phyloP scores from a whole-genome alignment of 2,329 filamentous ascomycete species.

The Phyllosticta capitalensis region DNA sequence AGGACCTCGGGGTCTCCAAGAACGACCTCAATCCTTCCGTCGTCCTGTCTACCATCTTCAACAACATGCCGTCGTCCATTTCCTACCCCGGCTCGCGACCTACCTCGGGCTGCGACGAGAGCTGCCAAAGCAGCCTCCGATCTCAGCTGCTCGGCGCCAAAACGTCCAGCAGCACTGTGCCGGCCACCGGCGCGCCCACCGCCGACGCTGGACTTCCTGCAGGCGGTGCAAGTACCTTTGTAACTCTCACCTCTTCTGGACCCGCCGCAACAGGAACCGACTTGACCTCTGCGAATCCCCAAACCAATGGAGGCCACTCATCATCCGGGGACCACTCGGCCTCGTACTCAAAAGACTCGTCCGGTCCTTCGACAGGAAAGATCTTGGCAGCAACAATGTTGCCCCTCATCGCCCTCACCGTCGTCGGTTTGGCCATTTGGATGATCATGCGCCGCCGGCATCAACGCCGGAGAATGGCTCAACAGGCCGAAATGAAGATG shows the following conservation, averaged over 20 bases:
- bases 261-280: not conserved
- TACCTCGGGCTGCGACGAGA: not conserved
- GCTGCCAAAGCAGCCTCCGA: not conserved
- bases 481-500: conserved; percentile 6
- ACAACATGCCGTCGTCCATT: not conserved
- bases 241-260: not conserved
- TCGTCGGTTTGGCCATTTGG: conserved; percentile 1
- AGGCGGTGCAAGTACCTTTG: not conserved
- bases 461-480: not conserved
- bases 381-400: conserved; percentile 2
- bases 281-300: not conserved
- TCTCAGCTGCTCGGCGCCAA: not conserved
- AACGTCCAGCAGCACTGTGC: not conserved
- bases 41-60: not conserved
- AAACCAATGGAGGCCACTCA: not conserved
- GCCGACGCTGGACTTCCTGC: not conserved
- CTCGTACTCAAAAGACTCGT: not conserved
- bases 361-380: not conserved
- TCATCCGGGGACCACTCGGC: not conserved
- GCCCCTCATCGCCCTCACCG: not conserved
- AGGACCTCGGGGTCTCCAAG: not conserved
- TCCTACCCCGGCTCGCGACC: not conserved
- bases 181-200: not conserved
- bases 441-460: conserved; percentile 2
- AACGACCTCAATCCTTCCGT: not conserved